Base-by-base conservation (phyloP, 768 basidiomycete species). In the Russula sp. region DNA sequence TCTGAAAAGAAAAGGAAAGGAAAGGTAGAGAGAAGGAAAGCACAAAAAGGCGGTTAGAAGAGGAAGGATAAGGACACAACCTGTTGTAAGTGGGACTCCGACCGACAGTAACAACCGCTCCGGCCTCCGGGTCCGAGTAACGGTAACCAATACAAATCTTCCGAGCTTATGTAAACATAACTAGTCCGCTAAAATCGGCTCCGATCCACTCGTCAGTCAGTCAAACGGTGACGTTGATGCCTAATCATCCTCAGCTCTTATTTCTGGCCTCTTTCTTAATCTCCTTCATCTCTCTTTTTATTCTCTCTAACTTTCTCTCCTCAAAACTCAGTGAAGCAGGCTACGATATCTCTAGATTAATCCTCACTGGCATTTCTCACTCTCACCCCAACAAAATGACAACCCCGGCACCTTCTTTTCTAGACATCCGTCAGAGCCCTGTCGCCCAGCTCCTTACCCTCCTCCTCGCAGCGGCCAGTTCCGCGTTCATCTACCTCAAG, bases 351-450 rank as follows among this genome's bases (percentile, higher is more conserved):
- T 76, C 81, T 32, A 73, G 80, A 20, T 71, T 89, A 71, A 87
- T 88, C 68, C 84, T 89, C 71, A 71, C 86, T 53, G 87, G 86
- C 60, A 77, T 86, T 52, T 76, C 76, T 61, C 72, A 77, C 54
- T 68, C 73, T 48, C 57, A 51, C 42, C 52, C 35, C 61, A 60
- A 48, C 52, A 11, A 63, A 58, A 65, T 68, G 68, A 45, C 64
- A 37, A 18, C 64, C 9, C 42, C 50, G 3, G 50, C 55, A 22
- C 13, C 61, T 49, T 16, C 57, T 58, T 32, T 62, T 69, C 71
- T 78, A 51, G 71, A 77, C 62, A 71, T 76, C 49, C 66, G 55
- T 56, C 65, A 62, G 55, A 69, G 78, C 61, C 72, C 74, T 53
- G 69, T 74, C 61, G 60, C 78, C 3, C 81, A 87, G 58, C 73